These are phyloP conservation scores for Rhipidocladum racemiflorum DNA, from an alignment of 176 grass and related monocot species.

Conservation along the genomic window DNA sequence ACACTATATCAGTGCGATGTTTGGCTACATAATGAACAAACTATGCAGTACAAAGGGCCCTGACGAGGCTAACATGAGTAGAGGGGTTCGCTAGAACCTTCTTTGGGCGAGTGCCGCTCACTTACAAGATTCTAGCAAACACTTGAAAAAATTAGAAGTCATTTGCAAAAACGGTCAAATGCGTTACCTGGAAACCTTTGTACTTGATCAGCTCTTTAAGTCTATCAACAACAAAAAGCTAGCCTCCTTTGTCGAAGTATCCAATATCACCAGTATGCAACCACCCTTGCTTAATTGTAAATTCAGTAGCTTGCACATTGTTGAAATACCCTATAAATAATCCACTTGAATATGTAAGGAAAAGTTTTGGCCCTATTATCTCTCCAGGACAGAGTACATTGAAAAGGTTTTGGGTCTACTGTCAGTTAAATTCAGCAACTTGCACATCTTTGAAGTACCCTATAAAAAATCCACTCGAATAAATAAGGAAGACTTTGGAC, in stretches of 20 bases:
- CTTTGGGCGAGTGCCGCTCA: background rate
- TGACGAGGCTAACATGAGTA: background rate
- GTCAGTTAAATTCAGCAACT: conserved; percentile 58
- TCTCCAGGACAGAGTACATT: background rate
- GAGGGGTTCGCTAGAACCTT: background rate
- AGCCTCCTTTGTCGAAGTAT: conserved; percentile 66
- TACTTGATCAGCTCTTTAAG: conserved; percentile 98
- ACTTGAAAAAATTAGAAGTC: background rate
- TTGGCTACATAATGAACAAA: background rate
- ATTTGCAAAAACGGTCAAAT: background rate
- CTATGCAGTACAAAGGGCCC: background rate
- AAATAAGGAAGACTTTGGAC: background rate
- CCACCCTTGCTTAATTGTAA: conserved; percentile 85
- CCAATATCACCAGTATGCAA: conserved; percentile 94
- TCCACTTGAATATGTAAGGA: background rate
- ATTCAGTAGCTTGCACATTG: conserved; percentile 85
- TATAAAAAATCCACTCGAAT: conserved; percentile 26
- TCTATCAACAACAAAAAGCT: conserved; percentile 85
- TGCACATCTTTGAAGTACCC: conserved; percentile 84
- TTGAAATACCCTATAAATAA: conserved; percentile 76
- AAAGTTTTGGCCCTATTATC: background rate
- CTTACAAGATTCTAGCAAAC: conserved; percentile 1
- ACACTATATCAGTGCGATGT: background rate
- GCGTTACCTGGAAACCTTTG: conserved; percentile 86
- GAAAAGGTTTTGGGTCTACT: background rate